Percentiles rank a stretch among this genome's conserved stretches.
These are phyloP conservation scores for Mycena venus DNA, from an alignment of 768 basidiomycete genomes.

Conservation along the genomic window DNA sequence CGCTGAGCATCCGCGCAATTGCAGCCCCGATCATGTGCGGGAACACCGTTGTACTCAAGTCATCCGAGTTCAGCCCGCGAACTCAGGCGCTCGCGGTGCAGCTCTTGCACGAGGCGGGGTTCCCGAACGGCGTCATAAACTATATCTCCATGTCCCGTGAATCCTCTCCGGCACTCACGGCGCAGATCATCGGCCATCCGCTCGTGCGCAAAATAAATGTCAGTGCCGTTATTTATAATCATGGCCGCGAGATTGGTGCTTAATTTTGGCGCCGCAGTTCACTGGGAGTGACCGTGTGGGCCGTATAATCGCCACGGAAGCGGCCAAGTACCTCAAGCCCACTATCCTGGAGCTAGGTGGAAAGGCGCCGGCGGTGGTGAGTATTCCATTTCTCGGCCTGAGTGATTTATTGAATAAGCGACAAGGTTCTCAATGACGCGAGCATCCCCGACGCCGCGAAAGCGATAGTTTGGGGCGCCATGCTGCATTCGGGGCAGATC, in stretches of 20 bases:
- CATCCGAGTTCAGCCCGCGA: conserved; percentile 64
- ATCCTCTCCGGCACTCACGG: conserved; percentile 56
- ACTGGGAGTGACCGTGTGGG: conserved; percentile 71
- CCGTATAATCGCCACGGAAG: conserved; percentile 64
- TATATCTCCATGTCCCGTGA: conserved; percentile 62
- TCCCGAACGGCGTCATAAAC: conserved; percentile 73
- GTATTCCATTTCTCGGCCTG: conserved; percentile 36
- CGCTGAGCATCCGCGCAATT: conserved; percentile 59
- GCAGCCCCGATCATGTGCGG: conserved; percentile 65
- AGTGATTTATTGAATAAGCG: background rate
- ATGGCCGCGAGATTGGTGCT: background rate
- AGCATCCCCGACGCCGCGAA: conserved; percentile 67
- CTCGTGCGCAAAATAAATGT: conserved; percentile 67
- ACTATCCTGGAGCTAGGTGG: conserved; percentile 70
- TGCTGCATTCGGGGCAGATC: conserved; percentile 65
- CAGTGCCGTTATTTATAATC: conserved; percentile 18
- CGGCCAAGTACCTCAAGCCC: conserved; percentile 68
- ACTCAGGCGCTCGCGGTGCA: conserved; percentile 61
- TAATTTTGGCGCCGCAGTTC: conserved; percentile 49
- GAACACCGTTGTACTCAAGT: conserved; percentile 68
- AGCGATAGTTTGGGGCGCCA: conserved; percentile 58
- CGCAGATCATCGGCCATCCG: conserved; percentile 69
- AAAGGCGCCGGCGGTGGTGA: conserved; percentile 64
- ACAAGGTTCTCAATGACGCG: conserved; percentile 65
- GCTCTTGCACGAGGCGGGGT: conserved; percentile 67